phyloP scores from a whole-genome alignment of 2,329 filamentous ascomycete genomes.

The Fusarium citri region DNA sequence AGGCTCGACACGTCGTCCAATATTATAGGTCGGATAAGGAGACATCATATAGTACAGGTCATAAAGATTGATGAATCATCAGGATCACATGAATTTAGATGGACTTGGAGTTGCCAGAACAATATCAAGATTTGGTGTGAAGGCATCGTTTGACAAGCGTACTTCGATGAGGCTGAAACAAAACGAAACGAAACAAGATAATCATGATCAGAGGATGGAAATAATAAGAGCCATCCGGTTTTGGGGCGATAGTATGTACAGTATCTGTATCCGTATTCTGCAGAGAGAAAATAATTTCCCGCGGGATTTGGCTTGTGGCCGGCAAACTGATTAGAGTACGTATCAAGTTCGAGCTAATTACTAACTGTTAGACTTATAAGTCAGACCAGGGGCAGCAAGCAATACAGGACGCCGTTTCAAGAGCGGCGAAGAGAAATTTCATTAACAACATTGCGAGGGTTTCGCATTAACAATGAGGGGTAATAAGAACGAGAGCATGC shows the following conservation, averaged over 20 bases:
- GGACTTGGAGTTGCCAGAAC: background rate
- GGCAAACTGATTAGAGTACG: background rate
- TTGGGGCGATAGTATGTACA: background rate
- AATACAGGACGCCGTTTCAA: background rate
- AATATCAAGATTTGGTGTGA: background rate
- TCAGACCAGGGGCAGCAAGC: background rate
- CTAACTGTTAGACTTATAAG: background rate
- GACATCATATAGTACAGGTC: background rate
- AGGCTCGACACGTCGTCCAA: background rate
- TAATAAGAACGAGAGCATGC: background rate
- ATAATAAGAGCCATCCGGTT: background rate
- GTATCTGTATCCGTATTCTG: background rate
- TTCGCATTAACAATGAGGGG: background rate
- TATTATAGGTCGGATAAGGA: background rate
- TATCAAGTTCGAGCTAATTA: background rate
- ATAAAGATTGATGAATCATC: background rate
- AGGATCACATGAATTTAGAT: background rate
- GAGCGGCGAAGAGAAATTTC: background rate
- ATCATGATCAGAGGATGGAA: background rate
- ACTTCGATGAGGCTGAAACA: background rate
- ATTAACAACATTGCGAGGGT: background rate
- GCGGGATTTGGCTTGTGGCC: background rate
- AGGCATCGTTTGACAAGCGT: background rate
- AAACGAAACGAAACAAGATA: background rate
- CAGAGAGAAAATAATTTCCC: background rate